phyloP scores from a whole-genome alignment of 2,329 filamentous ascomycete genomes.

The Podosphaera xanthii region DNA sequence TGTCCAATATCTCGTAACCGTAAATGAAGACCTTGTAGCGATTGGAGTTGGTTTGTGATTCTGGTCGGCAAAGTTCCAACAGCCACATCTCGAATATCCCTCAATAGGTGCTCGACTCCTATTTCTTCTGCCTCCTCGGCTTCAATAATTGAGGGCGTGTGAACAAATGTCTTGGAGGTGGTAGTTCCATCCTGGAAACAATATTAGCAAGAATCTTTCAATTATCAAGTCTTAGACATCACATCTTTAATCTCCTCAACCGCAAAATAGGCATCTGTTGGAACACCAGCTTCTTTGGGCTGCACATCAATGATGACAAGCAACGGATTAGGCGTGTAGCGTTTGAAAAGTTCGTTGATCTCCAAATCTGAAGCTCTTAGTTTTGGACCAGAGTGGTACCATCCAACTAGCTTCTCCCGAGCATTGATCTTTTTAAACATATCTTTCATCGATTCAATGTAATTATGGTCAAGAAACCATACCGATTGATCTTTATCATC shows the following conservation, averaged over 20 bases:
- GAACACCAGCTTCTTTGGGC: constrained; percentile 90
- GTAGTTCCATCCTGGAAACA: constrained; percentile 68
- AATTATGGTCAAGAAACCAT: constrained; percentile 99
- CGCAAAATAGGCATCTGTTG: constrained; percentile 96
- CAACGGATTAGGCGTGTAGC: constrained; percentile 89
- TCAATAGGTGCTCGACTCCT: constrained; percentile 87
- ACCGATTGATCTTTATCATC: constrained; percentile 96
- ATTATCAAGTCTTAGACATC: constrained; percentile 17
- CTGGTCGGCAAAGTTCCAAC: constrained; percentile 90
- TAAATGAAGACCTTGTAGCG: constrained; percentile 83
- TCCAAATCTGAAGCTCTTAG: constrained; percentile 87
- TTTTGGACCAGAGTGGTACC: constrained; percentile 98
- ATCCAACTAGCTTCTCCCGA: constrained; percentile 93
- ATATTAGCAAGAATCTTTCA: background rate
- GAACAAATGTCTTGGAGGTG: constrained; percentile 90
- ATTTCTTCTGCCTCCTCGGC: constrained; percentile 98
- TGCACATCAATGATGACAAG: constrained; percentile 97
- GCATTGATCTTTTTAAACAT: constrained; percentile 99
- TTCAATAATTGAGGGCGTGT: constrained; percentile 95
- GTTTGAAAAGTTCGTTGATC: constrained; percentile 99
- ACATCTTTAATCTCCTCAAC: constrained; percentile 99
- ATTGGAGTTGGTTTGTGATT: constrained; percentile 94
- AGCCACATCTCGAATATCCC: constrained; percentile 93
- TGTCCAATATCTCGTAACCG: constrained; percentile 84
- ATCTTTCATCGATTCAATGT: constrained; percentile 97